These are phyloP conservation scores for Nakazawaea anatomiae DNA, from an alignment of 805 yeast species.

Conservation along the genomic window DNA sequence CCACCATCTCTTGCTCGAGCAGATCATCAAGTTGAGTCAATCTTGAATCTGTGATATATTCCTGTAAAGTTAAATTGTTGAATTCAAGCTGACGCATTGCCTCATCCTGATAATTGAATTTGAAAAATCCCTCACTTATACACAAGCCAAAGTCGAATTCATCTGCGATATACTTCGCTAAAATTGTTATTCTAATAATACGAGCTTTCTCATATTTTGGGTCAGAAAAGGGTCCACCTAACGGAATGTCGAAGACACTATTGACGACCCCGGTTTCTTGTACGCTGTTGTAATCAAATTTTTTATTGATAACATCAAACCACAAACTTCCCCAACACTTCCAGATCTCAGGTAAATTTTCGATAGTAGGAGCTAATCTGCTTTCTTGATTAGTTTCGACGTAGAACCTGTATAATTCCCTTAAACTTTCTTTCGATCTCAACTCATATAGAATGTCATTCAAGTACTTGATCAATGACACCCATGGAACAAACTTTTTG, in stretches of 20 bases:
- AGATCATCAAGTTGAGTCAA: slow-evolving; percentile 32
- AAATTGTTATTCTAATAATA: slow-evolving; percentile 41
- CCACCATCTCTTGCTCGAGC: slow-evolving; percentile 16
- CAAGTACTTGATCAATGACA: slow-evolving; percentile 53
- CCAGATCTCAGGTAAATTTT: slow-evolving; percentile 72
- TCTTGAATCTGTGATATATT: slow-evolving; percentile 29
- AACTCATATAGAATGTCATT: slow-evolving; percentile 46
- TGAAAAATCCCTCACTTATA: slow-evolving; percentile 39
- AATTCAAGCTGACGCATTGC: background rate
- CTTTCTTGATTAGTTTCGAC: background rate
- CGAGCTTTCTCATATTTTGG: slow-evolving; percentile 43
- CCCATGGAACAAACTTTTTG: slow-evolving; percentile 63
- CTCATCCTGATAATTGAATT: slow-evolving; percentile 22
- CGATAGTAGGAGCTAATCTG: slow-evolving; percentile 25
- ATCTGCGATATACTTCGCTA: slow-evolving; percentile 48
- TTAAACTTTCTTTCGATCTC: slow-evolving; percentile 19
- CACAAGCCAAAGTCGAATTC: slow-evolving; percentile 43
- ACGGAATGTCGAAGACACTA: slow-evolving; percentile 58
- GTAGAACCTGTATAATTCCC: slow-evolving; percentile 11
- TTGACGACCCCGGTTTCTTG: slow-evolving; percentile 53
- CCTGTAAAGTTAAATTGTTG: background rate
- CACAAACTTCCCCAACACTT: slow-evolving; percentile 81
- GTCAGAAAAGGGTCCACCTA: slow-evolving; percentile 50
- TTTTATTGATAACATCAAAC: slow-evolving; percentile 57
- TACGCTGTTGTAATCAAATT: slow-evolving; percentile 44